Percentiles rank a stretch among this genome's conserved stretches.
phyloP scores from a whole-genome alignment of 179 eudicot genomes.

The Corrigiola litoralis region DNA sequence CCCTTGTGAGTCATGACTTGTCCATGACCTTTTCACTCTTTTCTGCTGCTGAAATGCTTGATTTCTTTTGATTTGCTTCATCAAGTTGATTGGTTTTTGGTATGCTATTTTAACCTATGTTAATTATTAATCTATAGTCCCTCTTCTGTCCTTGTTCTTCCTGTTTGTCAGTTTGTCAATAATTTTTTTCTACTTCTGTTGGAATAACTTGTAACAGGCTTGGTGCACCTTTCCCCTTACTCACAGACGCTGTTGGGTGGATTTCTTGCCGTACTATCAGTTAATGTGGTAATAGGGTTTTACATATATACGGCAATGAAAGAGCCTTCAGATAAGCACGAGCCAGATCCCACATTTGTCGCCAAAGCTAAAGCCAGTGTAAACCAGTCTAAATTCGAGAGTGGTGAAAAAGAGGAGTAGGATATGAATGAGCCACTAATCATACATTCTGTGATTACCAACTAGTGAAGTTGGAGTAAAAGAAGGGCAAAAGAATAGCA shows the following conservation, averaged over 20 bases:
- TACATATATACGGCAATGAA: conserved; percentile 74
- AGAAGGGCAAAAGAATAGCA: neutral
- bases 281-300: conserved; percentile 60
- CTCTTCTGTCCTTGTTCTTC: neutral
- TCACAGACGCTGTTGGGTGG: conserved; percentile 64
- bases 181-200: neutral
- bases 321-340: conserved; percentile 73
- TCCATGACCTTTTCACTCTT: neutral
- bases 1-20: neutral
- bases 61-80: neutral
- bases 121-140: too few relatives aligned
- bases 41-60: neutral
- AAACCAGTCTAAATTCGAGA: conserved; percentile 34
- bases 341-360: conserved; percentile 72
- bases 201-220: conserved; percentile 37
- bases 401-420: conserved; percentile 55
- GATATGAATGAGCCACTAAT: neutral
- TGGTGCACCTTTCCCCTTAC: conserved; percentile 40
- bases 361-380: conserved; percentile 83
- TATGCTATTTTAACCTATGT: too few relatives aligned
- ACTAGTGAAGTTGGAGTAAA: neutral
- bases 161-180: neutral
- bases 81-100: too few relatives aligned
- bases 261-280: conserved; percentile 73
- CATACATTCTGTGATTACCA: neutral